phyloP scores from a whole-genome alignment of 2,329 filamentous ascomycete species.

The Phyllosticta paracitricarpa region DNA sequence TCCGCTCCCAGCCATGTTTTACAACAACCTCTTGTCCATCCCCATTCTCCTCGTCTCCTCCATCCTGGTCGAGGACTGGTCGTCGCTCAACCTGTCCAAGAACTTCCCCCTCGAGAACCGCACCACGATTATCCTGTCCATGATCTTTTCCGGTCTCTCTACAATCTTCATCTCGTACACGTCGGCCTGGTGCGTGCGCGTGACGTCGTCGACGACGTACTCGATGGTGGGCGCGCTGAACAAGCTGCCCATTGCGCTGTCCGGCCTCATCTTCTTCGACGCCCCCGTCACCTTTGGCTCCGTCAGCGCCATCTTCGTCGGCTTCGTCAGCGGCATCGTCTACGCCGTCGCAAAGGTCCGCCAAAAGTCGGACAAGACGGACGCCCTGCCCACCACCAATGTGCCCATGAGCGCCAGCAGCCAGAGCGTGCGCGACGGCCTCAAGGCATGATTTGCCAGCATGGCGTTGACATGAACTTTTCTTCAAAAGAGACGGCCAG shows the following conservation, averaged over 20 bases:
- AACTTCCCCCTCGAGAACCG: slow-evolving; percentile 84
- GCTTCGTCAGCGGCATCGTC: slow-evolving; percentile 85
- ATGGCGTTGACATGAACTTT: neutral
- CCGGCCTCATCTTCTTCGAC: slow-evolving; percentile 88
- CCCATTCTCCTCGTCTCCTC: slow-evolving; percentile 79
- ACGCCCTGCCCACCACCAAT: slow-evolving; percentile 56
- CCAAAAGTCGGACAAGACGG: slow-evolving; percentile 55
- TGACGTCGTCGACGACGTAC: slow-evolving; percentile 95
- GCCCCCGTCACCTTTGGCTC: slow-evolving; percentile 87
- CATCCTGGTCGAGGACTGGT: slow-evolving; percentile 86
- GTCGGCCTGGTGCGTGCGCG: slow-evolving; percentile 95
- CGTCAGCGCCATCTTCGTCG: slow-evolving; percentile 81
- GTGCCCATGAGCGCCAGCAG: slow-evolving; percentile 78
- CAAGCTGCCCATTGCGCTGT: slow-evolving; percentile 85
- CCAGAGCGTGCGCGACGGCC: slow-evolving; percentile 77
- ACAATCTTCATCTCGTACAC: slow-evolving; percentile 99
- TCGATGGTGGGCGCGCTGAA: slow-evolving; percentile 97
- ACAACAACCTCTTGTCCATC: slow-evolving; percentile 97
- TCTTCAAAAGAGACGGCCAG: neutral
- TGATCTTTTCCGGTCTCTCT: slow-evolving; percentile 87
- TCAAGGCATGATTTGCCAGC: slow-evolving; percentile 43
- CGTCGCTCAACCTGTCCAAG: slow-evolving; percentile 63
- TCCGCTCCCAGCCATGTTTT: slow-evolving; percentile 74
- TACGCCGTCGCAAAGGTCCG: slow-evolving; percentile 81
- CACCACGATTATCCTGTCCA: slow-evolving; percentile 71